Evolutionary conservation across 768 basidiomycete genomes (phyloP), one percentile per base, ranked within the genome.

Genomic region (Pleurotus tuber-regium): DNA sequence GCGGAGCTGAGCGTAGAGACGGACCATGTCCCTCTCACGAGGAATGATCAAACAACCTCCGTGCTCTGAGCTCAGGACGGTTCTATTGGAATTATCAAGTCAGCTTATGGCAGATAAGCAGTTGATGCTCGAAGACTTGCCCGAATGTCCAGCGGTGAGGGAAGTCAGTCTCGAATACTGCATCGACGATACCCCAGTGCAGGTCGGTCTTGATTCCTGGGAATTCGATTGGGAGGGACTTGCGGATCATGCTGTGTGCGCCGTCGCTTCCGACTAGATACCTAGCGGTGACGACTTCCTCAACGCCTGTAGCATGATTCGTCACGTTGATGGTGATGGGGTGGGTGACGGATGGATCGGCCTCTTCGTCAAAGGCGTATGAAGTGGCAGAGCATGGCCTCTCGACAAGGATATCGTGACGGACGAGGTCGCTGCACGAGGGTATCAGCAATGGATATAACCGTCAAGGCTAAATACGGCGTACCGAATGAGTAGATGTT

Each of bases 101-200:
- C 6, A 5, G 23, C 7, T 16, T 12, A n/a, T 8, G 8, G 6
- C 16, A 29, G 18, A 18, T 38, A 11, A n/a, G n/a, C 7, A 5
- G 19, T 16, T 3, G 26, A 2, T n/a, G 24, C n/a, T n/a, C n/a
- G n/a, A n/a, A n/a, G n/a, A 51, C 50, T 23, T 21, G 41, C 50
- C 50, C 50, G 26, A 51, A 51, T 3, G 50, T 51, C 50, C 50
- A 51, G 36, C 50, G 76, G 60, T 80, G 78, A 1, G 78, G 78
- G 54, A 79, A 76, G 63, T 78, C 65, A 6, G 77, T 76, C 1
- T 65, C 62, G 11, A 77, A 74, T 2, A 72, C 48, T 2, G 69
- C 64, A 58, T 79, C 77, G 12, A 78, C 53, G 2, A 78, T 77
- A 2, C 78, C 78, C 78, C 78, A 79, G 18, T 78, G 65, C 46